A percentile compares a stretch with the other conserved stretches of the same genome.
Evolutionary conservation across 2,329 filamentous ascomycete species (phyloP).

Genomic region (Aureobasidium zeae): DNA sequence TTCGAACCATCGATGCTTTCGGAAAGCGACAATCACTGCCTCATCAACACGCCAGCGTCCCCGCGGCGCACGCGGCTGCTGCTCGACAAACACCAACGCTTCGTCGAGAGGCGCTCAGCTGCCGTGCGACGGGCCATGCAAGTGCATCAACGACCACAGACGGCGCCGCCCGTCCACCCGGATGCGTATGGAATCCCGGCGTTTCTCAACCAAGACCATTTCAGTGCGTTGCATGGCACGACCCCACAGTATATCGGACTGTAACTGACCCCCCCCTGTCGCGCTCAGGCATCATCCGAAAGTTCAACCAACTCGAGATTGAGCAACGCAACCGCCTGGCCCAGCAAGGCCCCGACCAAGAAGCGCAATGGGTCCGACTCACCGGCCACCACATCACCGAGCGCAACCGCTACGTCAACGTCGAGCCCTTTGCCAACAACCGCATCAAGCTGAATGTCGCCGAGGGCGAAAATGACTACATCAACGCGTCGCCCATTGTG

Average conservation of each 20-base stretch:
- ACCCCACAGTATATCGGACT: too few relatives aligned
- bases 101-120: constrained; percentile 6
- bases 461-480: constrained; percentile 48
- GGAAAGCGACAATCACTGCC: too few relatives aligned
- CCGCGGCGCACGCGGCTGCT: constrained; percentile 15
- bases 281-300: constrained; percentile 49
- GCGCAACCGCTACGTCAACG: constrained; percentile 81
- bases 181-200: too few relatives aligned
- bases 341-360: constrained; percentile 28
- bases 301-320: constrained; percentile 54
- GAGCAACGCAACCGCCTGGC: constrained; percentile 47
- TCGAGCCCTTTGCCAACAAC: constrained; percentile 82
- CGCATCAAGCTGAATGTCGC: constrained; percentile 73
- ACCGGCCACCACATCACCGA: constrained; percentile 45
- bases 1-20: too few relatives aligned
- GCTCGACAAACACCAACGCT: constrained; percentile 11
- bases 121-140: constrained; percentile 9
- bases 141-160: too few relatives aligned
- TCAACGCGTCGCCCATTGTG: constrained; percentile 42
- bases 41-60: too few relatives aligned
- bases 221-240: too few relatives aligned
- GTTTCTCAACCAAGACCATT: too few relatives aligned
- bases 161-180: too few relatives aligned
- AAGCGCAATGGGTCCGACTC: constrained; percentile 51
- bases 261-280: constrained; percentile 29